phyloP scores from a whole-genome alignment of 192 early-diverging fungal species.

The Gryganskiella cystojenkinii region DNA sequence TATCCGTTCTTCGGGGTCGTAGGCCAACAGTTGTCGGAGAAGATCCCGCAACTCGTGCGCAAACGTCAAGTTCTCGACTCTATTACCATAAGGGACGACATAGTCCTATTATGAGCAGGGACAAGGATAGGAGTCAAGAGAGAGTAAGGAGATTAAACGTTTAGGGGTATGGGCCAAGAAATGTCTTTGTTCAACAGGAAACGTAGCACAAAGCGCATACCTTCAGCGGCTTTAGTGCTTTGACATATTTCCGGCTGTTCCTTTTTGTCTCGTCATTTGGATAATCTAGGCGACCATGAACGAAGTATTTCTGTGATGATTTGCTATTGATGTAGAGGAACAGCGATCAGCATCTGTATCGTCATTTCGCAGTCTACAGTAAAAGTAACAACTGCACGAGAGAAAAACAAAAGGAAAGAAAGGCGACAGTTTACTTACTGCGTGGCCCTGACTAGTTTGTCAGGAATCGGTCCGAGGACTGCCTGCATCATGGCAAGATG shows the following conservation, averaged over 20 bases:
- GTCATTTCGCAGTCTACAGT: too few species aligned
- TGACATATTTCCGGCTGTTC: slow-evolving; percentile 71
- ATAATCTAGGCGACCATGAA: slow-evolving; percentile 58
- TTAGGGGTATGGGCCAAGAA: neutral
- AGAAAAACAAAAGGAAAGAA: neutral
- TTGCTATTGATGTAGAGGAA: slow-evolving; percentile 32
- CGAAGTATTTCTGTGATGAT: slow-evolving; percentile 65
- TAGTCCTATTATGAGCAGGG: slow-evolving; percentile 26
- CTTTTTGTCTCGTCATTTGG: slow-evolving; percentile 65
- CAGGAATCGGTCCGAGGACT: slow-evolving; percentile 86
- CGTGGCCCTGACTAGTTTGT: slow-evolving; percentile 64
- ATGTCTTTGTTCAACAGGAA: neutral
- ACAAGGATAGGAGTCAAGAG: too few species aligned
- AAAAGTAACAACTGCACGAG: neutral
- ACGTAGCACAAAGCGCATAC: slow-evolving; percentile 29
- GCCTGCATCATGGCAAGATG: slow-evolving; percentile 98
- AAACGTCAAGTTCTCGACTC: slow-evolving; percentile 58
- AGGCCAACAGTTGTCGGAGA: slow-evolving; percentile 76
- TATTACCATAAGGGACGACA: slow-evolving; percentile 50
- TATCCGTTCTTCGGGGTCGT: slow-evolving; percentile 85
- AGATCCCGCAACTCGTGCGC: slow-evolving; percentile 73
- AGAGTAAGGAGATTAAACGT: neutral
- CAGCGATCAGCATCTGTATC: too few species aligned
- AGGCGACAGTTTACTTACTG: slow-evolving; percentile 23
- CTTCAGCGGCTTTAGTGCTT: slow-evolving; percentile 62